Conservation (phyloP, 2,329 filamentous ascomycete genomes). For the Coniochaeta hoffmannii region DNA sequence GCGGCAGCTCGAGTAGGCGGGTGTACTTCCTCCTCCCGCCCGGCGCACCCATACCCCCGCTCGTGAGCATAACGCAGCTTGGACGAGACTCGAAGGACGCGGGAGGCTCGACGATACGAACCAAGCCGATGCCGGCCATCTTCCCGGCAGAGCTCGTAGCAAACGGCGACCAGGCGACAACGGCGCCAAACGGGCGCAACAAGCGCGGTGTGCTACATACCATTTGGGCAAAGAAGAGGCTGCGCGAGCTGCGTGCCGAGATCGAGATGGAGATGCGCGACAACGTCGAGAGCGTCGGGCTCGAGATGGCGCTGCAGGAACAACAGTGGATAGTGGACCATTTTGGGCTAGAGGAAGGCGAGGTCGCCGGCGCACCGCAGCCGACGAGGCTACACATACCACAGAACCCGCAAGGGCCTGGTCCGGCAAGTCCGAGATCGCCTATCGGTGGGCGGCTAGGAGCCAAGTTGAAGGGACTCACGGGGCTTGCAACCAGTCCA, state of each 20-base stretch:
- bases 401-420: slow-evolving; percentile 16
- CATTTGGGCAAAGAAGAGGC: slow-evolving; percentile 78
- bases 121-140: slow-evolving; percentile 80
- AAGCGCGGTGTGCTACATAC: slow-evolving; percentile 81
- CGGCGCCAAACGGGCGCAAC: slow-evolving; percentile 42
- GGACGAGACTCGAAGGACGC: slow-evolving; percentile 18
- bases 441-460: slow-evolving; percentile 39
- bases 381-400: slow-evolving; percentile 16
- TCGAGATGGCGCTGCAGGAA: slow-evolving; percentile 78
- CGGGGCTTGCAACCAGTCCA: slow-evolving; percentile 61
- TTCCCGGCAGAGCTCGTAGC: slow-evolving; percentile 70
- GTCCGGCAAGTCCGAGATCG: slow-evolving; percentile 33
- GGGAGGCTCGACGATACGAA: slow-evolving; percentile 37
- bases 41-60: slow-evolving; percentile 61
- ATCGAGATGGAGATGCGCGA: slow-evolving; percentile 64
- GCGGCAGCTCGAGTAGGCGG: slow-evolving; percentile 43
- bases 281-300: slow-evolving; percentile 74
- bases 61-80: slow-evolving; percentile 54
- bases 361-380: slow-evolving; percentile 12
- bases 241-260: slow-evolving; percentile 68
- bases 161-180: slow-evolving; percentile 36
- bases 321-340: slow-evolving; percentile 79
- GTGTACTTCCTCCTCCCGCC: slow-evolving; percentile 78
- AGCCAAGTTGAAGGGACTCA: slow-evolving; percentile 74
- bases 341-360: slow-evolving; percentile 53